Conservation (phyloP, 768 basidiomycete genomes). For the Pleurotus citrinopileatus region DNA sequence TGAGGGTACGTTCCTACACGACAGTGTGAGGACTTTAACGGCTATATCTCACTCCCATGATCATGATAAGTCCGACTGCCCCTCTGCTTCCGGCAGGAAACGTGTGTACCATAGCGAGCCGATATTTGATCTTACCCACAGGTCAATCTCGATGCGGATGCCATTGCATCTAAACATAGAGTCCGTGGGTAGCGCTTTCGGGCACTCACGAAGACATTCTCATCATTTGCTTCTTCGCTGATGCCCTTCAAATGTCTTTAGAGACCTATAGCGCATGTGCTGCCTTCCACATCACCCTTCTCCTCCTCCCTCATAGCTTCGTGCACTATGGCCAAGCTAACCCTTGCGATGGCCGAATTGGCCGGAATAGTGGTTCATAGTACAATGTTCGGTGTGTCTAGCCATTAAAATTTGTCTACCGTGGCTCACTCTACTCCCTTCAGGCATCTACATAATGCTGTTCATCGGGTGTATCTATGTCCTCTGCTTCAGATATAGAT, state of each 20-base stretch:
- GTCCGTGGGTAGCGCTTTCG: conserved; percentile 3
- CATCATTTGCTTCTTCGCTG: conserved; percentile 1
- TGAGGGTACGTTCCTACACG: no score
- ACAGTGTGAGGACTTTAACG: no score
- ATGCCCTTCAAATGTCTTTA: neutral
- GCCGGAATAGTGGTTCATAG: conserved; percentile 5
- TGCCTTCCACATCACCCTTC: neutral
- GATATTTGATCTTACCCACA: no score
- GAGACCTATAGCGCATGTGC: neutral
- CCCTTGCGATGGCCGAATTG: conserved; percentile 2
- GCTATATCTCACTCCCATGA: no score
- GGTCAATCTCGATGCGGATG: no score
- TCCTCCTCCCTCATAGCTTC: neutral
- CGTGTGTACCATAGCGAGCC: no score
- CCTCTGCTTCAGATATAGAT: neutral
- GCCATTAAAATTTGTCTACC: neutral
- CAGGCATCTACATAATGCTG: conserved; percentile 7
- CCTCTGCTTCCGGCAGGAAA: no score
- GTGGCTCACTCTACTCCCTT: neutral
- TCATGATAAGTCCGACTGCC: no score
- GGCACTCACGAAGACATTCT: neutral
- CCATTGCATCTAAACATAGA: neutral
- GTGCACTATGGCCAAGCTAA: neutral
- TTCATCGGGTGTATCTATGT: conserved; percentile 9
- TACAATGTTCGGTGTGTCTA: neutral